Base-by-base conservation (phyloP, 2,329 filamentous ascomycete genomes). In the Ceratocystis eucalypticola region DNA sequence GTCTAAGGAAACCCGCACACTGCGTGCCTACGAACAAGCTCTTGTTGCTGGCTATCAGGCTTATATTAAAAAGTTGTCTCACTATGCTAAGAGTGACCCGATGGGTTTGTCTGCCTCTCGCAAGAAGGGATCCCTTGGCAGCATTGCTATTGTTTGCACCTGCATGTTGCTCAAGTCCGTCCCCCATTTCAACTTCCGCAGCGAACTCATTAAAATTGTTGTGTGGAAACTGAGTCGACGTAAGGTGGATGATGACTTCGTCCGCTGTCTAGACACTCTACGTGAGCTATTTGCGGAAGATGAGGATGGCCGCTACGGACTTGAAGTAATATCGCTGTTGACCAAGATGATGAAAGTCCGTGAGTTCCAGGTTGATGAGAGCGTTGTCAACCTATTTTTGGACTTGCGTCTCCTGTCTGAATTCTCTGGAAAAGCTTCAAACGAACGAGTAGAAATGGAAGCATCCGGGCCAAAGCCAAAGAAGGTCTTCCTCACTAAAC, bases 171-270 rank as follows among this genome's bases (percentile, higher is more conserved):
- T 97, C 50, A 84, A 84, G 22, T 81, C 88, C 1, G 91, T 96
- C 0, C 90, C 94, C 2, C 95, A 99, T 77, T 99, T 99, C 84
- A 99, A 99, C 79, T 96, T 96, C 76, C 87, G 94, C 50, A 83
- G 81, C 62, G 93, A 99, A 65, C 79, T 99, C 65, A 78, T 99
- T 69, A 91, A 89, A 75, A 93, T 97, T 67, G 74, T 99, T 15
- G 86, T 96, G 25, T 85, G 86, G 70, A 94, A 94, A 74, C 80
- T 99, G 45, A 91, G 89, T 72, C 83, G 81, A 67, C 84, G 85
- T 70, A 83, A 82, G 65, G 77, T 89, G 0, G 89, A 95, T 72
- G 81, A 80, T 1, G 87, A 95, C 69, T 94, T 91, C 70, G 75
- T 82, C 69, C 92, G 89, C 74, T 95, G 90, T 71, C 81, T 88